Evolutionary conservation across 768 basidiomycete genomes (phyloP).

Genomic region (Tricholoma hemisulphureum): DNA sequence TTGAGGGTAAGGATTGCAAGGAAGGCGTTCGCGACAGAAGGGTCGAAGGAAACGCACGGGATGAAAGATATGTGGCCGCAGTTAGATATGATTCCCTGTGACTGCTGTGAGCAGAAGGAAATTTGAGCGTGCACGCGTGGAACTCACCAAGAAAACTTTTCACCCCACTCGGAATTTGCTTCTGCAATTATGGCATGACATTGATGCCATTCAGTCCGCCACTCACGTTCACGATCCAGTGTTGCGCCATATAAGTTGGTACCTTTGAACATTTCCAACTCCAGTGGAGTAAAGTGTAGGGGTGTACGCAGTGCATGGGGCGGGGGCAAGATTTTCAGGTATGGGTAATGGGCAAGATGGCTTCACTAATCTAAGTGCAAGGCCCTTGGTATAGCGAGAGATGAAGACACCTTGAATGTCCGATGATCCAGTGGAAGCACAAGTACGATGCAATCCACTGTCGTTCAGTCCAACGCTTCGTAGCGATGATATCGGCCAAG

Average conservation of each 20-base stretch:
- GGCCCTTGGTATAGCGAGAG: constrained; percentile 1
- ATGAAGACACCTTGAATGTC: constrained; percentile 34
- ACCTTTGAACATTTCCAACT: constrained; percentile 67
- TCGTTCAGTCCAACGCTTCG: constrained; percentile 54
- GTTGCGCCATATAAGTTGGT: constrained; percentile 83
- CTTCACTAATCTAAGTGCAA: constrained; percentile 15
- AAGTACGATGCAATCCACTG: constrained; percentile 71
- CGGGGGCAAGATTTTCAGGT: constrained; percentile 66
- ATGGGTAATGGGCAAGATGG: constrained; percentile 50
- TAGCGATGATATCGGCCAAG: constrained; percentile 13
- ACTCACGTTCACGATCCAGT: constrained; percentile 57
- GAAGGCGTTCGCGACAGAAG: constrained; percentile 61
- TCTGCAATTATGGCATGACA: constrained; percentile 44
- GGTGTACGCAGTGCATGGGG: constrained; percentile 62
- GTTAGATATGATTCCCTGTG: constrained; percentile 69
- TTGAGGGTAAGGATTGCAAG: constrained; percentile 46
- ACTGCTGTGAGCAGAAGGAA: not conserved
- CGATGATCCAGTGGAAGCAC: constrained; percentile 58
- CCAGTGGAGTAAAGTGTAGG: constrained; percentile 62
- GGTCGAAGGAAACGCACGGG: constrained; percentile 87
- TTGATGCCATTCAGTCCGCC: constrained; percentile 60
- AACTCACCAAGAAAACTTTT: constrained; percentile 66
- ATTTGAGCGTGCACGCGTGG: not conserved
- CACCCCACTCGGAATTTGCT: constrained; percentile 41
- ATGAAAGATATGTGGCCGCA: constrained; percentile 77